Conservation (phyloP, 139 green algal species). For the Edaphochlamys debaryana region DNA sequence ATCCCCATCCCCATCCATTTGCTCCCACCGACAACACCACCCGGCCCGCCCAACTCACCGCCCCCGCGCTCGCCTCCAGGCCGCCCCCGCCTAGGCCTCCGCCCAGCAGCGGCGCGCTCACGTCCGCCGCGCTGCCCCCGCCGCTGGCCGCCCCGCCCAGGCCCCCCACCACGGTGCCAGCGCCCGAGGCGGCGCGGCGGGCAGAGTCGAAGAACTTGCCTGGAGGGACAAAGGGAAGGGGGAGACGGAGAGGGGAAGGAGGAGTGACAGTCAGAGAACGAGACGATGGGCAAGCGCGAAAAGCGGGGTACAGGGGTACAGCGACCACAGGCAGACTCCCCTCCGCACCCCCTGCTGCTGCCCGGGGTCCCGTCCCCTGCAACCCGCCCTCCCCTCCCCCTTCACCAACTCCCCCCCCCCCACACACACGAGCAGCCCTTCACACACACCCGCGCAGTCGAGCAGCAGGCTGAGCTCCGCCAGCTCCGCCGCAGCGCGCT, state of each 20-base stretch:
- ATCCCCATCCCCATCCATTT: neutral
- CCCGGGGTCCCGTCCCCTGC: too few relatives aligned
- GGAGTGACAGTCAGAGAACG: too few relatives aligned
- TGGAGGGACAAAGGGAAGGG: neutral
- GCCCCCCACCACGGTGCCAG: neutral
- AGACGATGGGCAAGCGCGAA: too few relatives aligned
- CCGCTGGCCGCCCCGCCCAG: neutral
- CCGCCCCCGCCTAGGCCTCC: neutral
- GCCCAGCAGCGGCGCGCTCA: constrained; percentile 34
- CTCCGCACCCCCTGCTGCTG: too few relatives aligned
- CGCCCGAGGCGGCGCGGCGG: constrained; percentile 28
- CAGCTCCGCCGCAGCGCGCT: constrained; percentile 64
- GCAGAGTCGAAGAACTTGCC: constrained; percentile 91
- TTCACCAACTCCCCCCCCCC: neutral
- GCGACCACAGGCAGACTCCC: too few relatives aligned
- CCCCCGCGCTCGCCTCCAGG: neutral
- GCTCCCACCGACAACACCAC: too few relatives aligned
- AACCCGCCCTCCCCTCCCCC: neutral
- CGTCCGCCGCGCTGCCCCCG: constrained; percentile 7
- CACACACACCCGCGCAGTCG: constrained; percentile 77
- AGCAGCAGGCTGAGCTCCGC: constrained; percentile 91
- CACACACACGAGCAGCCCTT: neutral
- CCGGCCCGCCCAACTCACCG: neutral
- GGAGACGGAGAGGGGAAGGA: too few relatives aligned
- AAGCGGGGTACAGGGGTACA: too few relatives aligned